Evolutionary conservation across 1,284 basidiomycete genomes (phyloP), one percentile per base, ranked within the genome.

Genomic region (Coniferiporia weirii): DNA sequence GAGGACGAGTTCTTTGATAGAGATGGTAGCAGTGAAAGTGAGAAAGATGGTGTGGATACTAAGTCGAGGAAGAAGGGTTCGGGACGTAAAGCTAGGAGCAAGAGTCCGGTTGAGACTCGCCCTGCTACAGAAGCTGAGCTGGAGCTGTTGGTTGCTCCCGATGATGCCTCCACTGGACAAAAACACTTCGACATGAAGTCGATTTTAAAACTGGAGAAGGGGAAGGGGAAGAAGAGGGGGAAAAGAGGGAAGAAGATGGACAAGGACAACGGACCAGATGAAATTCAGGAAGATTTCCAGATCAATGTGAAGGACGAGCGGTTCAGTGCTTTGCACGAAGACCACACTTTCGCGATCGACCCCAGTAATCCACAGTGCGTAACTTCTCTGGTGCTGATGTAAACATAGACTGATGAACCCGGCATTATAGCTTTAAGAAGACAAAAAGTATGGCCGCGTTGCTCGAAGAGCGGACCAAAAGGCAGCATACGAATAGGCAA

Each of bases 301-400:
- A 85, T 99, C 66, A 80, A 99, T 69, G 84, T 93, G 59, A 82
- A 84, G 66, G 97, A 99, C 69, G 82, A 89, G 4, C 87, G 97
- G 32, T 99, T 99, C 79, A 83, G 83, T 65, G 88, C 83, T 9
- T 69, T 98, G 51, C 89, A 95, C 69, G 91, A 98, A 64, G 91
- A 99, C 69, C 86, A 94, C 67, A 82, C 87, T 48, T 99, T 93
- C 68, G 95, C 96, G 0, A 93, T 99, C 66, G 97, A 99, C 71
- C 96, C 97, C 19, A 93, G 86, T 52, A 93, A 98, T 75, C 93
- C 96, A 70, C 90, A 87, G 94, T 95, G 68, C 65, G 92, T 79
- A 2, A 27, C 9, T 22, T 52, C 46, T 19, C 43, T 20, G n/a
- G 52, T 43, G 46, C 2, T 53, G 54, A 50, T 53, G 57, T 54